phyloP scores from a whole-genome alignment of 768 basidiomycete species.

The Fibroporia radiculosa region DNA sequence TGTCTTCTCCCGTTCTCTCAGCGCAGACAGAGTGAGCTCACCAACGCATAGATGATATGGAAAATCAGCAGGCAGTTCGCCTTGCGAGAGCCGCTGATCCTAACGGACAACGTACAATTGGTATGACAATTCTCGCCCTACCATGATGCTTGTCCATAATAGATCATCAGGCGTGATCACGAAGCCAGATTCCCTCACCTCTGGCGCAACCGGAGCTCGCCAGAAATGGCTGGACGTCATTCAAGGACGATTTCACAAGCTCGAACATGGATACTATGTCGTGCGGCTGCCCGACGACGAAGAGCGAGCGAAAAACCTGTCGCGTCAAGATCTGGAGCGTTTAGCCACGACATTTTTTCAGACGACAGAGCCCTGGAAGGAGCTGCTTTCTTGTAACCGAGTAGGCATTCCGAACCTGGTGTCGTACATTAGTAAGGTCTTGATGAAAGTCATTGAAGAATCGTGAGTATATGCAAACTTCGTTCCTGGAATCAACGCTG shows the following conservation, averaged over 20 bases:
- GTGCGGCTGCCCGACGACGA: conserved; percentile 57
- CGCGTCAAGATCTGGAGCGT: conserved; percentile 29
- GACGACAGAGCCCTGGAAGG: conserved; percentile 43
- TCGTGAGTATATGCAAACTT: conserved; percentile 33
- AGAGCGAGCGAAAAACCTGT: conserved; percentile 34
- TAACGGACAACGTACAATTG: conserved; percentile 52
- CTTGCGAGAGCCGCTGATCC: conserved; percentile 50
- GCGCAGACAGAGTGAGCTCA: neutral
- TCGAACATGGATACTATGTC: conserved; percentile 49
- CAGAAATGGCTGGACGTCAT: conserved; percentile 44
- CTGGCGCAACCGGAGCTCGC: conserved; percentile 34
- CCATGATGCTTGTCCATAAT: neutral
- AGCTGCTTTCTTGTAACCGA: conserved; percentile 33
- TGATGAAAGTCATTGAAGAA: conserved; percentile 43
- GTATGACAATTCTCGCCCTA: conserved; percentile 25
- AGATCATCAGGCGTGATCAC: conserved; percentile 50
- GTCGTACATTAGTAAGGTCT: conserved; percentile 39
- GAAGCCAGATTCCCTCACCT: conserved; percentile 51
- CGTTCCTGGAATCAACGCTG: neutral
- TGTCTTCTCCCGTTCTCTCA: too few species aligned
- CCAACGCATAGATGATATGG: conserved; percentile 46
- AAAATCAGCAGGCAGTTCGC: conserved; percentile 51
- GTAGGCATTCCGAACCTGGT: conserved; percentile 54
- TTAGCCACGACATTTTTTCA: conserved; percentile 39
- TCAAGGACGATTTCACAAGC: conserved; percentile 34